phyloP scores from a whole-genome alignment of 2,329 filamentous ascomycete species.

The Xylogone sp. region DNA sequence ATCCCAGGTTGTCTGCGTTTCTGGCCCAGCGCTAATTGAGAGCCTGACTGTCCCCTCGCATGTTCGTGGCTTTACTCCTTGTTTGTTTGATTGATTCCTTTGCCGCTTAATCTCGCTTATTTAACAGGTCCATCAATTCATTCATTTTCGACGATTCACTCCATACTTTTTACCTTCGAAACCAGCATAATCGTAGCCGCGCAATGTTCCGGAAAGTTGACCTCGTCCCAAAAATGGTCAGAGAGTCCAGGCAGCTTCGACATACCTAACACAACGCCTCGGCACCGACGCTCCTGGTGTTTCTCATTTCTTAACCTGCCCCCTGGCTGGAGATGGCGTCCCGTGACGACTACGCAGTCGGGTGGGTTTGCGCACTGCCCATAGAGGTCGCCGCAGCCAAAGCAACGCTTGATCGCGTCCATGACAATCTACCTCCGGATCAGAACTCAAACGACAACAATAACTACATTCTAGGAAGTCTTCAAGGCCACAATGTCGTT shows the following conservation, averaged over 20 bases:
- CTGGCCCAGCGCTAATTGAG: neutral
- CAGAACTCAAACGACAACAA: conserved; percentile 16
- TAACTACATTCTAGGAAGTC: conserved; percentile 21
- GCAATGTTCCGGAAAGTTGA: neutral
- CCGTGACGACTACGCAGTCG: conserved; percentile 24
- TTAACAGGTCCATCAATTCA: too few species aligned
- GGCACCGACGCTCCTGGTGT: neutral
- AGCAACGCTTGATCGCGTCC: conserved; percentile 26
- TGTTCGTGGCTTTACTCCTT: neutral
- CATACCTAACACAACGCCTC: neutral
- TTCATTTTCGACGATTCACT: too few species aligned
- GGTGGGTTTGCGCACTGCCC: conserved; percentile 28
- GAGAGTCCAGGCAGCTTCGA: neutral
- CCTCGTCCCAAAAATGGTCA: neutral
- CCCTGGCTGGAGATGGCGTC: conserved; percentile 1
- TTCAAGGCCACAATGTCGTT: conserved; percentile 23
- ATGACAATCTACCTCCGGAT: conserved; percentile 11
- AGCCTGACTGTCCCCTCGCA: neutral
- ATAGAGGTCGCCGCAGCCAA: conserved; percentile 25
- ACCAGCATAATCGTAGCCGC: too few species aligned
- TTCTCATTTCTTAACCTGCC: neutral
- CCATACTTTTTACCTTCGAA: too few species aligned
- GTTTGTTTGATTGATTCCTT: neutral
- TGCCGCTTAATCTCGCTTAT: too few species aligned
- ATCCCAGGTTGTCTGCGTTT: too few species aligned